Evolutionary conservation across 495 filamentous ascomycete species (phyloP).

Genomic region (Chaetomium tenue): DNA sequence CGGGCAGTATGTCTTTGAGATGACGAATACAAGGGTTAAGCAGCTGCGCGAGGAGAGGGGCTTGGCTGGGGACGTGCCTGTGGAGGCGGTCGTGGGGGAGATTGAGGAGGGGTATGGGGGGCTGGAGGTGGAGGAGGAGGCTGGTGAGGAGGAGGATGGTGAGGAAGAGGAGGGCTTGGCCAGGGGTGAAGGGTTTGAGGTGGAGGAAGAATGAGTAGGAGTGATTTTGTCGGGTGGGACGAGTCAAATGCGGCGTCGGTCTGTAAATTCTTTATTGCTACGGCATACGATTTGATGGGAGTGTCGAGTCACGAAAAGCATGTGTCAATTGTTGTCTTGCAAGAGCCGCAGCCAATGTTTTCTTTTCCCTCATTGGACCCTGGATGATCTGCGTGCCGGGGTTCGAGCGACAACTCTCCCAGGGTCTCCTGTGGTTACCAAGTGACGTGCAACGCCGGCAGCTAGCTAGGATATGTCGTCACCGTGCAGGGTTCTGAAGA

Average conservation of each 20-base stretch:
- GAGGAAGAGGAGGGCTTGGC: slow-evolving; percentile 38
- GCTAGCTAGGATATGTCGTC: neutral
- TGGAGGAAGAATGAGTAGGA: slow-evolving; percentile 28
- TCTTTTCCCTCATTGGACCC: neutral
- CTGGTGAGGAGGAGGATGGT: slow-evolving; percentile 43
- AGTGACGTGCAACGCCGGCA: too few relatives aligned
- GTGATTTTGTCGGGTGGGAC: neutral
- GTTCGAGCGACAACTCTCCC: neutral
- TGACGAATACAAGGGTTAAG: slow-evolving; percentile 79
- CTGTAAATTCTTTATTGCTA: neutral
- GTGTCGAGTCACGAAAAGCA: neutral
- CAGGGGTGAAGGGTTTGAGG: slow-evolving; percentile 36
- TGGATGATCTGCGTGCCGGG: slow-evolving; percentile 2
- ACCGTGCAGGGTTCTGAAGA: neutral
- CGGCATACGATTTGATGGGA: neutral
- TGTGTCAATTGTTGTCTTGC: slow-evolving; percentile 1
- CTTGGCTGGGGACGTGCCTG: slow-evolving; percentile 30
- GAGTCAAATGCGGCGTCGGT: neutral
- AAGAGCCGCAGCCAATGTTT: neutral
- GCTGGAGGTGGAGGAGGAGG: slow-evolving; percentile 33
- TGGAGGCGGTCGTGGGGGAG: slow-evolving; percentile 43
- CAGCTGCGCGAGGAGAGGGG: slow-evolving; percentile 48
- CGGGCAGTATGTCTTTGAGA: slow-evolving; percentile 95
- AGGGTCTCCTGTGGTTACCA: neutral
- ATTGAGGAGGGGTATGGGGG: slow-evolving; percentile 15